Conservation (phyloP, 345 rosid genomes). For the Ailanthus altissimus region DNA sequence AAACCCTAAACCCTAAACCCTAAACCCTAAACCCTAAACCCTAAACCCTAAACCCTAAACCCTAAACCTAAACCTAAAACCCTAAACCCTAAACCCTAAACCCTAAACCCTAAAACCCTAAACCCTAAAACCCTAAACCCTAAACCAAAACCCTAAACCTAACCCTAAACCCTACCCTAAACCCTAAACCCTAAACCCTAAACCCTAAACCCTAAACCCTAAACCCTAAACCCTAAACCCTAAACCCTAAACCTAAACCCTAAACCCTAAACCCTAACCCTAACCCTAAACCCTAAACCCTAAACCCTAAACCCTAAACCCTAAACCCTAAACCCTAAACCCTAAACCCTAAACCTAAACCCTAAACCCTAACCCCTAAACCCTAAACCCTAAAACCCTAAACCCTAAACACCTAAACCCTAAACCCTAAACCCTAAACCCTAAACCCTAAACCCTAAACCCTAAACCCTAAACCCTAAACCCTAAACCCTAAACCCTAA, state of each 20-base stretch:
- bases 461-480: neutral
- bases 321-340: constrained; percentile 26
- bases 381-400: constrained; percentile 24
- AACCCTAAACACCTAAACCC: constrained; percentile 18
- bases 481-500: constrained; percentile 15
- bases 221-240: neutral
- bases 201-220: constrained; percentile 7
- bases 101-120: neutral
- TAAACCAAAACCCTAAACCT: neutral
- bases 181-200: constrained; percentile 7
- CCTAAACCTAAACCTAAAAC: neutral
- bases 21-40: constrained; percentile 6
- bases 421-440: constrained; percentile 24
- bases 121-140: neutral
- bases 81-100: neutral
- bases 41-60: constrained; percentile 6
- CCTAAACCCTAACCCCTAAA: constrained; percentile 23
- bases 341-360: constrained; percentile 23
- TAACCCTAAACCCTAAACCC: constrained; percentile 2
- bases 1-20: constrained; percentile 7
- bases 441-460: constrained; percentile 29
- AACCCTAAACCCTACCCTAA: constrained; percentile 7
- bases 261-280: constrained; percentile 2
- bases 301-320: constrained; percentile 8
- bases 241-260: neutral